Percentiles rank a stretch among this genome's conserved stretches.
Conservation (phyloP, 75 land plant species). For the Pinus albicaulis region DNA sequence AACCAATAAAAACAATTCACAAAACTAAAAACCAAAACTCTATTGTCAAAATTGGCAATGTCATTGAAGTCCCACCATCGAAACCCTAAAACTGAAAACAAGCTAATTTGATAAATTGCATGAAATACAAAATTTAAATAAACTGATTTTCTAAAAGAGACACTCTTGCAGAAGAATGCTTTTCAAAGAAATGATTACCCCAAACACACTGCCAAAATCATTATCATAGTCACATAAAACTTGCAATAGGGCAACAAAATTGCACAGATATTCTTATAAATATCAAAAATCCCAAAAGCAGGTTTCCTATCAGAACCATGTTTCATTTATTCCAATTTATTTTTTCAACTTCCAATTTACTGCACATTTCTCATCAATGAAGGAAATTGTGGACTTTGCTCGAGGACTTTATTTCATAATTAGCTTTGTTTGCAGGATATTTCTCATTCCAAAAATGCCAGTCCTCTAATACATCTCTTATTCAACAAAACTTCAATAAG, state of each 20-base stretch:
- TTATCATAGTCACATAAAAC: background rate
- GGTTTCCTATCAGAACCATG: background rate
- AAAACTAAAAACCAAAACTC: too few species aligned
- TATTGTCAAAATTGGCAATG: too few species aligned
- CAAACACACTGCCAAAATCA: background rate
- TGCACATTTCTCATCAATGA: background rate
- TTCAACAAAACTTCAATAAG: background rate
- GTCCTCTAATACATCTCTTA: background rate
- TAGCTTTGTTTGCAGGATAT: background rate
- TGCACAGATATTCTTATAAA: background rate
- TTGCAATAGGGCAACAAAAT: background rate
- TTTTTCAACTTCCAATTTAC: background rate
- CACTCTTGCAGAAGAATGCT: background rate
- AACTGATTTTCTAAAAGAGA: background rate
- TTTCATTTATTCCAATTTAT: background rate
- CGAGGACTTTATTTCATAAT: too few species aligned
- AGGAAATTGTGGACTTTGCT: too few species aligned
- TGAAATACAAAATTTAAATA: background rate
- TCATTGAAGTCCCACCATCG: too few species aligned
- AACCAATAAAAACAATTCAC: too few species aligned
- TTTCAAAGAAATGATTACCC: background rate
- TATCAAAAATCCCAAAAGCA: background rate
- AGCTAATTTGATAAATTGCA: too few species aligned
- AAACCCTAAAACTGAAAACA: too few species aligned
- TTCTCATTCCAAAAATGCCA: background rate